Conservation (phyloP, 305 asterid species). For the Fraxinus ornus region DNA sequence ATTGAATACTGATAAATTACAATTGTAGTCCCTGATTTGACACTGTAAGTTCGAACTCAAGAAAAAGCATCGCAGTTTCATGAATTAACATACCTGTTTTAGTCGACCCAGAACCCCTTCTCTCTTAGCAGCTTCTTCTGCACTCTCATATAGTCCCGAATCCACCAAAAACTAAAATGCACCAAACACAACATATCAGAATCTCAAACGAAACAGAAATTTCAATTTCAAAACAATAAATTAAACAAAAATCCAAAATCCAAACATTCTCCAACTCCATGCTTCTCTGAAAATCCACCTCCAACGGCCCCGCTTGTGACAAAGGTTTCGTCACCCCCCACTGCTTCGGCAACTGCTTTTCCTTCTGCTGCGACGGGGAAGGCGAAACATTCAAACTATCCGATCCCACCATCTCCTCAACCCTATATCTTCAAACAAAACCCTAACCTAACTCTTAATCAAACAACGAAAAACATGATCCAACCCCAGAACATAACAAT, state of each 20-base stretch:
- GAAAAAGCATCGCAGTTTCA: background rate
- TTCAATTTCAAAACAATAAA: background rate
- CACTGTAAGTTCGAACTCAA: background rate
- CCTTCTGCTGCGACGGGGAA: slow-evolving; percentile 32
- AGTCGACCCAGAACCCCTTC: slow-evolving; percentile 65
- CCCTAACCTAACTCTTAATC: slow-evolving; percentile 20
- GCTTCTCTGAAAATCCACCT: slow-evolving; percentile 59
- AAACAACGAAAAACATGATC: background rate
- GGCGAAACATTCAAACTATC: slow-evolving; percentile 34
- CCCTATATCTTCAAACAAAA: background rate
- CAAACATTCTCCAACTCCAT: slow-evolving; percentile 77
- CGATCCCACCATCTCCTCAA: slow-evolving; percentile 40
- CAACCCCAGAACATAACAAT: background rate
- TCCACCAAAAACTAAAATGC: slow-evolving; percentile 46
- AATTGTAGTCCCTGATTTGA: background rate
- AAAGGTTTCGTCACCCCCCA: slow-evolving; percentile 71
- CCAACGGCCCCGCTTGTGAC: slow-evolving; percentile 72
- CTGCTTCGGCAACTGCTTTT: slow-evolving; percentile 48
- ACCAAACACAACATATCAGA: slow-evolving; percentile 17
- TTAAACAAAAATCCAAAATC: background rate
- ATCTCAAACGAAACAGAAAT: background rate
- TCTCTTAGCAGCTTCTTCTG: slow-evolving; percentile 68
- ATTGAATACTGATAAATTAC: background rate
- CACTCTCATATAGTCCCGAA: slow-evolving; percentile 75
- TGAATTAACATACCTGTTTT: slow-evolving; percentile 47